A percentile compares a stretch with the other conserved stretches of the same genome.
phyloP scores from a whole-genome alignment of 768 basidiomycete genomes.

The Infundibulicybe gibba region DNA sequence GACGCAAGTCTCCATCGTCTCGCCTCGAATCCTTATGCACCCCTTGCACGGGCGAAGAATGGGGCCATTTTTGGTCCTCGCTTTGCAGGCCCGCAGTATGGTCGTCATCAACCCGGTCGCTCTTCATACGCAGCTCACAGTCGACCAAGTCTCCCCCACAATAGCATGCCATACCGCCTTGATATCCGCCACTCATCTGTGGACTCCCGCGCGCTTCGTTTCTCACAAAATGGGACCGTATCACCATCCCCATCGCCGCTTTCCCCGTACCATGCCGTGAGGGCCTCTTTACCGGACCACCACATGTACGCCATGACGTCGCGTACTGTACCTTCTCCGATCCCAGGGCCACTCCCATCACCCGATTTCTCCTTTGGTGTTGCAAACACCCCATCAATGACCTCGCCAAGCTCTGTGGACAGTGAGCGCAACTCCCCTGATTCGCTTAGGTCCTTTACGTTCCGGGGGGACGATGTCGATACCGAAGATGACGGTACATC shows the following conservation, averaged over 20 bases:
- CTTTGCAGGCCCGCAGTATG: slow-evolving; percentile 27
- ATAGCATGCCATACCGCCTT: slow-evolving; percentile 29
- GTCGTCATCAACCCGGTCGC: slow-evolving; percentile 24
- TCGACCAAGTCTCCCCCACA: slow-evolving; percentile 16
- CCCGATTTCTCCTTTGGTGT: slow-evolving; percentile 65
- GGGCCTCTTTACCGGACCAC: slow-evolving; percentile 48
- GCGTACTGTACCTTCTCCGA: slow-evolving; percentile 37
- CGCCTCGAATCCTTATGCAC: slow-evolving; percentile 46
- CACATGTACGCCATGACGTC: slow-evolving; percentile 44
- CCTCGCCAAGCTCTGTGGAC: slow-evolving; percentile 45
- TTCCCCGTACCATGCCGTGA: slow-evolving; percentile 36
- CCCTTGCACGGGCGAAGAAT: slow-evolving; percentile 51
- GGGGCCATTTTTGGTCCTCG: slow-evolving; percentile 37
- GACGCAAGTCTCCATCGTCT: slow-evolving; percentile 46
- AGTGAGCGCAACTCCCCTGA: slow-evolving; percentile 58
- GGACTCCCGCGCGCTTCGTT: slow-evolving; percentile 33
- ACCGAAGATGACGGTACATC: slow-evolving; percentile 43
- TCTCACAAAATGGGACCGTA: slow-evolving; percentile 26
- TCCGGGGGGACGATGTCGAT: slow-evolving; percentile 46
- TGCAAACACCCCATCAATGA: slow-evolving; percentile 46
- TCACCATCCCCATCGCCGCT: slow-evolving; percentile 42
- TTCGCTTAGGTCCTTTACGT: slow-evolving; percentile 40
- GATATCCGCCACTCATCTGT: slow-evolving; percentile 38
- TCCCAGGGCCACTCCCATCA: slow-evolving; percentile 57
- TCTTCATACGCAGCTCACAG: slow-evolving; percentile 23